These are phyloP conservation scores for Geranium rotundifolium DNA, from an alignment of 345 rosid species.

Conservation along the genomic window DNA sequence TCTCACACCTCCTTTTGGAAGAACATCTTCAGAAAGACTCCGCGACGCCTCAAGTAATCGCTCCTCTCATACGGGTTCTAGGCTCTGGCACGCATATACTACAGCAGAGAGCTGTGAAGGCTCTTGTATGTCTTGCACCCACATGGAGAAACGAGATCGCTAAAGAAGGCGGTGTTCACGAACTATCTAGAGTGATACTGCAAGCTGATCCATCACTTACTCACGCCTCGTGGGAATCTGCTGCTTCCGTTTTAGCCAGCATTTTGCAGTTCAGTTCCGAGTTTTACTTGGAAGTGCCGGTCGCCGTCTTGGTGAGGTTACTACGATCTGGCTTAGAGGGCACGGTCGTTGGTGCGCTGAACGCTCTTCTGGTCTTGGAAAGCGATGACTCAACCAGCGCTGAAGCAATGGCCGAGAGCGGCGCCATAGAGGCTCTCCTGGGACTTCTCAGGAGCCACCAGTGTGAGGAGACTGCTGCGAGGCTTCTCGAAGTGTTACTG, in stretches of 20 bases:
- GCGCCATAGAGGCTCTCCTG: conserved; percentile 93
- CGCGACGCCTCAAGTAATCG: conserved; percentile 66
- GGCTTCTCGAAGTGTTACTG: conserved; percentile 84
- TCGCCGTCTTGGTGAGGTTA: conserved; percentile 84
- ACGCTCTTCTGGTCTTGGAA: conserved; percentile 94
- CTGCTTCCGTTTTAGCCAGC: conserved; percentile 72
- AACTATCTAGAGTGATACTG: conserved; percentile 83
- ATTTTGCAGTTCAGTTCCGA: conserved; percentile 96
- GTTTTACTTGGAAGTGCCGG: conserved; percentile 87
- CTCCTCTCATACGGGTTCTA: conserved; percentile 74
- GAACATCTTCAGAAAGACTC: conserved; percentile 66
- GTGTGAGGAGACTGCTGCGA: conserved; percentile 92
- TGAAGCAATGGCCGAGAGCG: conserved; percentile 98
- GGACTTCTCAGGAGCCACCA: conserved; percentile 94
- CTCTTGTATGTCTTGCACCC: conserved; percentile 85
- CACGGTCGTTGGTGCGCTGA: conserved; percentile 77
- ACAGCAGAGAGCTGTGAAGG: conserved; percentile 99
- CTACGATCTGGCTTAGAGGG: conserved; percentile 78
- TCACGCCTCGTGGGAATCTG: conserved; percentile 90
- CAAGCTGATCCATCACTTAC: conserved; percentile 92
- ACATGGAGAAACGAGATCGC: conserved; percentile 93
- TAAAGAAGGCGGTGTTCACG: conserved; percentile 89
- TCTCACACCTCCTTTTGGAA: conserved; percentile 39
- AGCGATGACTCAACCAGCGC: conserved; percentile 95
- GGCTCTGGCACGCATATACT: conserved; percentile 77